Percentiles rank a stretch among this genome's conserved stretches.
Conservation (phyloP, 257 asterid species). For the Paulownia fortunei region DNA sequence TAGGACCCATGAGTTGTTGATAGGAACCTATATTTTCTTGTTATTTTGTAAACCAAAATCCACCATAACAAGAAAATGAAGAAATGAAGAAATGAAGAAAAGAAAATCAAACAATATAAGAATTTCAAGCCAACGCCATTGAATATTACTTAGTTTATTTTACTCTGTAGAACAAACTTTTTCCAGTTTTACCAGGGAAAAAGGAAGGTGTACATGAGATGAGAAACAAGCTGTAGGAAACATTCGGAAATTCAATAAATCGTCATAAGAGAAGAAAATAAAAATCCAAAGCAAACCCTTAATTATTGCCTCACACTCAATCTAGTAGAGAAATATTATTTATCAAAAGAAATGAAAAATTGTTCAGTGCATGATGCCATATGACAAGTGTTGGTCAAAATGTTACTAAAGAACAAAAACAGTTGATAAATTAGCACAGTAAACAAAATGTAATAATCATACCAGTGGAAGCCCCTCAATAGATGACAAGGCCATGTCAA, state of each 20-base stretch:
- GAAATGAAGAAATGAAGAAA: not conserved
- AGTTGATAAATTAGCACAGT: slow-evolving; percentile 10
- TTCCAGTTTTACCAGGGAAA: not conserved
- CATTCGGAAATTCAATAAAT: not conserved
- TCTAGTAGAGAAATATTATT: not conserved
- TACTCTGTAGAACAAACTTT: not conserved
- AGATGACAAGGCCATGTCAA: slow-evolving; percentile 94
- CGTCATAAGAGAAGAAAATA: not conserved
- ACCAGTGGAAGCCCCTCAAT: slow-evolving; percentile 87
- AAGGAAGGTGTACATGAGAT: not conserved
- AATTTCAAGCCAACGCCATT: not conserved
- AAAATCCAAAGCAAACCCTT: not conserved
- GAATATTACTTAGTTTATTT: too few relatives aligned
- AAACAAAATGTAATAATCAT: slow-evolving; percentile 33
- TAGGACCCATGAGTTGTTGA: not conserved
- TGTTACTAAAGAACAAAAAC: not conserved
- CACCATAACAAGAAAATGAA: slow-evolving; percentile 10
- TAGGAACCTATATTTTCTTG: not conserved
- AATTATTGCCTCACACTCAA: not conserved
- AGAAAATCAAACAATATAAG: not conserved
- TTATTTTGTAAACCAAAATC: not conserved
- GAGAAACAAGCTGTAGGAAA: not conserved
- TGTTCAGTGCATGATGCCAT: slow-evolving; percentile 16
- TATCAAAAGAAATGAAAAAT: not conserved
- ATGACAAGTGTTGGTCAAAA: not conserved